Conservation (phyloP, 352 stramenopile species). For the Phytophthora pini region DNA sequence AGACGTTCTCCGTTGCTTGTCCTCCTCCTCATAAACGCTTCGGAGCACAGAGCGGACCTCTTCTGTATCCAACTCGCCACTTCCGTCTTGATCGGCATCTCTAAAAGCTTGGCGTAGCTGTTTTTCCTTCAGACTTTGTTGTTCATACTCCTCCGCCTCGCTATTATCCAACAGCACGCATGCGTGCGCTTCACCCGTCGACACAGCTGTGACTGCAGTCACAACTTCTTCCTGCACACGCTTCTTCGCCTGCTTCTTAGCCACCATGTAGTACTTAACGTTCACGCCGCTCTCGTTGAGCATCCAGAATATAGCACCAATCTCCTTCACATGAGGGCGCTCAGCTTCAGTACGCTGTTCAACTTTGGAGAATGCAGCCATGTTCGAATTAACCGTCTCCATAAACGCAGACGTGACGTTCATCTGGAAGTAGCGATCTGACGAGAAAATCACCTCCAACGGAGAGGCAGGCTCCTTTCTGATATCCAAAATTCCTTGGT, state of each 20-base stretch:
- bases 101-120: slow-evolving; percentile 83
- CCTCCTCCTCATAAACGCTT: slow-evolving; percentile 77
- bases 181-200: slow-evolving; percentile 52
- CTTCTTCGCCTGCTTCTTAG: slow-evolving; percentile 71
- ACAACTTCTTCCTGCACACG: slow-evolving; percentile 59
- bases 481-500: slow-evolving; percentile 77
- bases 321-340: slow-evolving; percentile 83
- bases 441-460: slow-evolving; percentile 76
- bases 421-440: slow-evolving; percentile 86
- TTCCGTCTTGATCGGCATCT: slow-evolving; percentile 75
- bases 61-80: slow-evolving; percentile 76
- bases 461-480: slow-evolving; percentile 77
- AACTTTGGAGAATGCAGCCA: slow-evolving; percentile 73
- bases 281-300: slow-evolving; percentile 82
- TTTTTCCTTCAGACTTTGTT: slow-evolving; percentile 88
- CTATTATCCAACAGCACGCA: slow-evolving; percentile 70
- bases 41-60: slow-evolving; percentile 79
- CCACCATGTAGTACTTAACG: slow-evolving; percentile 83
- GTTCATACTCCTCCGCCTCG: slow-evolving; percentile 79
- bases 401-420: slow-evolving; percentile 89
- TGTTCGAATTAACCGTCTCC: slow-evolving; percentile 73
- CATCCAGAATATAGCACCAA: slow-evolving; percentile 87
- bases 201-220: slow-evolving; percentile 59
- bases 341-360: slow-evolving; percentile 49
- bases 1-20: slow-evolving; percentile 50